These are phyloP conservation scores for Monosporozyma unispora DNA, from an alignment of 805 yeast species.

Conservation along the genomic window DNA sequence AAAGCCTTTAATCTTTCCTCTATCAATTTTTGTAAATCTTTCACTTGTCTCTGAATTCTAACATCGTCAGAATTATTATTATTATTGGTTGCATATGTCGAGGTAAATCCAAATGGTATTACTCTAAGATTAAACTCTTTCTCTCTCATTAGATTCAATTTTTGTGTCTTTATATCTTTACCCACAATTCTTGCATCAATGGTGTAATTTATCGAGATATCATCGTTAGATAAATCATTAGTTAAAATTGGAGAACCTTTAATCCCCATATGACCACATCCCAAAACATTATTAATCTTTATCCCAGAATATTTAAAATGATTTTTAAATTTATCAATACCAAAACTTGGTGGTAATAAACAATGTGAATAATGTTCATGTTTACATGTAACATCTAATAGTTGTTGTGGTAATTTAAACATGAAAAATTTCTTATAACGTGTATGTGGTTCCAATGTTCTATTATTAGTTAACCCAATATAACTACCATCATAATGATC, in stretches of 20 bases:
- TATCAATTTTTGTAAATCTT: constrained; percentile 16
- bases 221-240: constrained; percentile 40
- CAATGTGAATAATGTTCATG: constrained; percentile 35
- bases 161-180: constrained; percentile 27
- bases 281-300: constrained; percentile 25
- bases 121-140: constrained; percentile 32
- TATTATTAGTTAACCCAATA: constrained; percentile 42
- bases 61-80: not conserved
- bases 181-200: constrained; percentile 52
- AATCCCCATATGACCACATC: constrained; percentile 44
- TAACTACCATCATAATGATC: constrained; percentile 39
- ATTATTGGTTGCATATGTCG: not conserved
- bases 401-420: constrained; percentile 46
- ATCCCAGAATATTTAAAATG: constrained; percentile 28
- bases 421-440: constrained; percentile 51
- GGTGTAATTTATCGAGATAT: constrained; percentile 41
- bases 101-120: constrained; percentile 33
- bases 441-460: constrained; percentile 40
- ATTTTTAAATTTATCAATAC: constrained; percentile 29
- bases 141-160: constrained; percentile 29
- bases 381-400: constrained; percentile 45
- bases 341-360: constrained; percentile 35
- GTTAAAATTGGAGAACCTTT: constrained; percentile 49
- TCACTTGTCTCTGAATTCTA: constrained; percentile 15
- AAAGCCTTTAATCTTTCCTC: constrained; percentile 24